Base-by-base conservation (phyloP, 345 rosid species). In the Sisymbrium altissimum region DNA sequence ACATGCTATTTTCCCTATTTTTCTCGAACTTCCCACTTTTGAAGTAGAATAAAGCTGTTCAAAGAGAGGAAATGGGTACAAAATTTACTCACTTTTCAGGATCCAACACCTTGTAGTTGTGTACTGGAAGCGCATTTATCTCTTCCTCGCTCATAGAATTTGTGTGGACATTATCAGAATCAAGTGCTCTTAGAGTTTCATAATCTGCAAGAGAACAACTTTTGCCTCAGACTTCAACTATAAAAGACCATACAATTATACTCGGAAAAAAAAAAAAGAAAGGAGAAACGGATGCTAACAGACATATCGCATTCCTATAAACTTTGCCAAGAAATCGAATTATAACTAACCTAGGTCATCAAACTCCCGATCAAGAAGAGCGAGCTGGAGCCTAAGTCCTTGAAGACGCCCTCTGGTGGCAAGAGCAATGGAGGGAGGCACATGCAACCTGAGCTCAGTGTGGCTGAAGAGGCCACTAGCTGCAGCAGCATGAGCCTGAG, bases 311-410 rank as follows among this genome's bases (percentile, higher is more conserved):
- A 30, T 66, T 18, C 38, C 23, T 6, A n/a, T n/a, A 4, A 63
- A 61, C 3, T 64, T 43, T 4, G 9, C n/a, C 9, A 23, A n/a
- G 7, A 27, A 39, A 2, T 3, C 3, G 8, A 18, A 36, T 38
- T 38, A 41, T 3, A 64, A 17, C 84, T 38, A 53, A 95, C 99
- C 99, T 77, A 95, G 82, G 73, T 92, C 93, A 81, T 95, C 94
- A 79, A 95, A 95, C 68, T 95, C 98, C 49, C 88, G 89, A 59
- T 95, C 98, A 71, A 95, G 94, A 76, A 95, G 91, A 52, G 99
- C 97, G 70, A 95, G 92, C 79, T 95, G 99, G 74, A 95, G 91
- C 76, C 99, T 86, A 38, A 95, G 83, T 52, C 98, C 99, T 79
- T 95, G 99, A 49, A 95, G 78, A 55, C 93, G 87, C 45, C 98